Evolutionary conservation across 495 filamentous ascomycete species (phyloP).

Genomic region (Xylaria telfairii): DNA sequence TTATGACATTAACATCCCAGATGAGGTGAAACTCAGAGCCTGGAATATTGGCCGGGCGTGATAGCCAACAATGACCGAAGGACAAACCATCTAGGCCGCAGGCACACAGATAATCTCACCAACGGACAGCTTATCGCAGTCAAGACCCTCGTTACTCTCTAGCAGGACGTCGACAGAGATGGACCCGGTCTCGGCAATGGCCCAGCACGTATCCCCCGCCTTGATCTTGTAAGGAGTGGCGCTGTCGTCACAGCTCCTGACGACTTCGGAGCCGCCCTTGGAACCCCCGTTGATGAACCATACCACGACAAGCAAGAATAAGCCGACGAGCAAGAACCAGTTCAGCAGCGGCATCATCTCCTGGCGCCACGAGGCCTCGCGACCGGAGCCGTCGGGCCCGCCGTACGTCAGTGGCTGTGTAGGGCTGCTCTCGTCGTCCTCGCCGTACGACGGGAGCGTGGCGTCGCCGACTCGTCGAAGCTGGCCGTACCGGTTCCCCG

Average conservation of each 20-base stretch:
- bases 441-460: slow-evolving; percentile 28
- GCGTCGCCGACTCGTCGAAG: slow-evolving; percentile 40
- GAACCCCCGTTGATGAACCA: slow-evolving; percentile 35
- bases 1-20: not conserved
- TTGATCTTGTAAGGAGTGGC: slow-evolving; percentile 32
- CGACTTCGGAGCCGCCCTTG: slow-evolving; percentile 13
- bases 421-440: slow-evolving; percentile 31
- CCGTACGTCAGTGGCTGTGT: slow-evolving; percentile 27
- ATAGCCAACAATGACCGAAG: not conserved
- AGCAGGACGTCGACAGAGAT: slow-evolving; percentile 39
- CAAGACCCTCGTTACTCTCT: slow-evolving; percentile 33
- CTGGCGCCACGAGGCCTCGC: slow-evolving; percentile 36
- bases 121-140: slow-evolving; percentile 37
- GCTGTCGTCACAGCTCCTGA: slow-evolving; percentile 29
- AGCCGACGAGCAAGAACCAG: slow-evolving; percentile 40
- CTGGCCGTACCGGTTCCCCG: slow-evolving; percentile 52
- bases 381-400: slow-evolving; percentile 13
- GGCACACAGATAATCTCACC: slow-evolving; percentile 38
- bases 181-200: slow-evolving; percentile 32
- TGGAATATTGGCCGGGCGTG: not conserved
- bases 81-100: not conserved
- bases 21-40: not conserved
- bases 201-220: slow-evolving; percentile 43
- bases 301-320: slow-evolving; percentile 39
- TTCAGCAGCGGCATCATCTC: slow-evolving; percentile 45